Evolutionary conservation across 306 rosid genomes (phyloP), one percentile per base, ranked within the genome.

Genomic region (Prosopis cineraria): DNA sequence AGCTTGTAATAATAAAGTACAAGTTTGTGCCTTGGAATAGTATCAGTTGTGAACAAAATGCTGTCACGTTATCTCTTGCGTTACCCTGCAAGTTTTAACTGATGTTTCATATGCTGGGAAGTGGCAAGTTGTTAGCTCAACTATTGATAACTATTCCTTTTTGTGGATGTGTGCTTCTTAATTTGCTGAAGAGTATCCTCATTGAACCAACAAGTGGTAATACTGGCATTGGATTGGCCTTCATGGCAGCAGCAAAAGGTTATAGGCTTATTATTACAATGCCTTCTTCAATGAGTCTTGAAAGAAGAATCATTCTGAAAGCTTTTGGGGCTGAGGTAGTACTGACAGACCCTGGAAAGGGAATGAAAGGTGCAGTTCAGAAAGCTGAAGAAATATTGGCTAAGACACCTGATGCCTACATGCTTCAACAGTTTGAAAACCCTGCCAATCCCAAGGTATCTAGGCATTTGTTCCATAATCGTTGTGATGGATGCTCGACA

Each of bases 231-330:
- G 97, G 95, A 44, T 85, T 92, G 71, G 97, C 97, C 72, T 91
- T 92, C 84, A 90, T 90, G 90, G 95, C 97, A 44, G 93, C 97
- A 20, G 93, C 93, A 55, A 92, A 89, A 83, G 89, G 84, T 19
- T 92, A 92, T 82, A 87, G 60, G 78, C 91, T 90, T 79, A 85
- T 90, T 73, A 92, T 90, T 79, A 88, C 97, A 9, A 92, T 92
- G 97, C 97, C 97, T 77, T 88, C 95, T 77, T 92, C 93, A 20
- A 90, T 92, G 95, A 90, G 95, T 84, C 91, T 90, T 9, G 97
- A 92, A 83, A 88, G 97, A 83, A 88, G 95, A 84, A 89, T 41
- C 84, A 91, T 90, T 80, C 89, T 91, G 13, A 84, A 73, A 59
- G 93, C 90, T 72, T 90, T 93, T 62, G 97, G 97, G 44, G 92